Conservation (phyloP, 1,284 basidiomycete genomes). For the Ganoderma boninense region DNA sequence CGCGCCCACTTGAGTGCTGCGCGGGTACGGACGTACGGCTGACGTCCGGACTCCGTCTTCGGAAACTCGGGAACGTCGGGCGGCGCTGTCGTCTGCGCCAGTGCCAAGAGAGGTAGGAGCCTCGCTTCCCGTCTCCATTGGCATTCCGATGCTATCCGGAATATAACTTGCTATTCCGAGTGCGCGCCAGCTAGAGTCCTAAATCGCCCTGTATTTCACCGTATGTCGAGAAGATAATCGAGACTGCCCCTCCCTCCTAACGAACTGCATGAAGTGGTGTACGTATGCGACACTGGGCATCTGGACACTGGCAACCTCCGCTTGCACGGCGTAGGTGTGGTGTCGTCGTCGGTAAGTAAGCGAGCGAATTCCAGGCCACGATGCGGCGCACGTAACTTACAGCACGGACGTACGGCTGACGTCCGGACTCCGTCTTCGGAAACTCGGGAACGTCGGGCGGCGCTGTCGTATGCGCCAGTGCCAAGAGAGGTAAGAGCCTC, state of each 20-base stretch:
- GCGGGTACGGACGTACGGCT: neutral
- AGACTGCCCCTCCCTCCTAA: no score
- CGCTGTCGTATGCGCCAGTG: neutral
- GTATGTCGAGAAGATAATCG: no score
- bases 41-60: conserved; percentile 3
- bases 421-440: conserved; percentile 3
- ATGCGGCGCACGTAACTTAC: neutral
- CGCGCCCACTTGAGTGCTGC: no score
- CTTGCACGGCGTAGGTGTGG: no score
- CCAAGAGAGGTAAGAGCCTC: neutral
- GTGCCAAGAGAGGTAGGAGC: conserved; percentile 1
- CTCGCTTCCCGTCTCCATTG: neutral
- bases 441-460: neutral
- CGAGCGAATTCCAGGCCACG: neutral
- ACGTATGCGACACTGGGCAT: no score
- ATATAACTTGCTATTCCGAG: no score
- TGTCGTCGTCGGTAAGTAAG: neutral
- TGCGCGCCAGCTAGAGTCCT: no score
- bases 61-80: neutral
- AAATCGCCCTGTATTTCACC: no score
- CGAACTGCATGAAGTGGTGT: no score
- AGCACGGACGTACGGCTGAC: neutral
- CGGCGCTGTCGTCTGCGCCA: no score
- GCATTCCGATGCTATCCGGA: no score
- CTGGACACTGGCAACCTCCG: no score